Conservation (phyloP, 2,329 filamentous ascomycete species). For the Paraphaeosphaeria sporulosa region DNA sequence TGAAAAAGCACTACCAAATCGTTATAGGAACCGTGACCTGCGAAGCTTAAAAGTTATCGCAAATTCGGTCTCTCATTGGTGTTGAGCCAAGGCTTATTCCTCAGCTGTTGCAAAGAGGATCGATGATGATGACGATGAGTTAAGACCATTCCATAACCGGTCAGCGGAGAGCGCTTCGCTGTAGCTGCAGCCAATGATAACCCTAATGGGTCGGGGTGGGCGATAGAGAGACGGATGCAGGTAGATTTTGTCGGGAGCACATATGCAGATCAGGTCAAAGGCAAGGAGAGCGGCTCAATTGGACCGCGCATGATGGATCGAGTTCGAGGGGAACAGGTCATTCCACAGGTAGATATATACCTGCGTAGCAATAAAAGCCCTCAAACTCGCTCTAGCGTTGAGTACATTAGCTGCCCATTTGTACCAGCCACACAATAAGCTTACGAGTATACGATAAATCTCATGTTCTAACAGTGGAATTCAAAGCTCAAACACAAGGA, state of each 20-base stretch:
- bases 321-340: neutral
- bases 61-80: neutral
- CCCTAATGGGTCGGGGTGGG: neutral
- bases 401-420: neutral
- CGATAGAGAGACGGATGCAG: neutral
- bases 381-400: neutral
- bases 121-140: neutral
- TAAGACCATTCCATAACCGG: neutral
- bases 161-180: neutral
- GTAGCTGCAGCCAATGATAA: neutral
- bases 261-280: neutral
- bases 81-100: neutral
- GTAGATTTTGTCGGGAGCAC: neutral
- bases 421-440: neutral
- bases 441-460: neutral
- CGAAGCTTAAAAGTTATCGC: neutral
- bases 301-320: neutral
- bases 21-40: neutral
- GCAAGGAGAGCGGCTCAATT: neutral
- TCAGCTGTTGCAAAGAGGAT: neutral
- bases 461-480: neutral
- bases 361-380: neutral
- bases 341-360: neutral
- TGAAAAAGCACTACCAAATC: neutral
- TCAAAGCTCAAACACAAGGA: neutral